These are phyloP conservation scores for Talaromyces sp. DNA, from an alignment of 2,329 filamentous ascomycete species.

Conservation along the genomic window DNA sequence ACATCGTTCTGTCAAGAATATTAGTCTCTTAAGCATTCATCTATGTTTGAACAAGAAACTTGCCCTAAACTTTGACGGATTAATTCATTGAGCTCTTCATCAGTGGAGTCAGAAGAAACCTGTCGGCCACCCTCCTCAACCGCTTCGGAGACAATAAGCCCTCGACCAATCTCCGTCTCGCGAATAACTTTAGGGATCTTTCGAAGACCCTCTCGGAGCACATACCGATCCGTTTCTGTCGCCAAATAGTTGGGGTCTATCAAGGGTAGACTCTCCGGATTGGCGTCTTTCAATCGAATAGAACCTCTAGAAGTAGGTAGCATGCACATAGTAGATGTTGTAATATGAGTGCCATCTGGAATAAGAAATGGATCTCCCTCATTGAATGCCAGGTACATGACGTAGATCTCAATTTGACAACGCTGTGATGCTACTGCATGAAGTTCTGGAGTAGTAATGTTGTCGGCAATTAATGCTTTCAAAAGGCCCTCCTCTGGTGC, in stretches of 20 bases:
- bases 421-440: neutral
- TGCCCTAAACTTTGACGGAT: conserved; percentile 7
- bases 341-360: conserved; percentile 10
- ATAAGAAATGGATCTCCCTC: neutral
- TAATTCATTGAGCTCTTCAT: conserved; percentile 4
- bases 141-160: conserved; percentile 12
- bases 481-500: conserved; percentile 3
- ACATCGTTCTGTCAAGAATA: conserved; percentile 7
- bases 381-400: conserved; percentile 2
- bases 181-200: conserved; percentile 8
- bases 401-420: neutral
- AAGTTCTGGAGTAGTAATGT: neutral
- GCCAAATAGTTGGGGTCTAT: conserved; percentile 20
- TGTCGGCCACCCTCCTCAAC: conserved; percentile 5
- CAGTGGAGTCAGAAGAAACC: conserved; percentile 8
- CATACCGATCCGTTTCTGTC: conserved; percentile 17
- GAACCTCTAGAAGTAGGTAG: conserved; percentile 5
- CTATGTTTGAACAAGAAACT: neutral
- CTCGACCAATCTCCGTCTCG: conserved; percentile 8
- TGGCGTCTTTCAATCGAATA: conserved; percentile 10
- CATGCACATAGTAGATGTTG: neutral
- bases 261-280: neutral
- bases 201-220: conserved; percentile 16
- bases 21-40: neutral
- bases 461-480: neutral